phyloP scores from a whole-genome alignment of 1,139 yeast genomes.

The Blastobotrys proliferans region DNA sequence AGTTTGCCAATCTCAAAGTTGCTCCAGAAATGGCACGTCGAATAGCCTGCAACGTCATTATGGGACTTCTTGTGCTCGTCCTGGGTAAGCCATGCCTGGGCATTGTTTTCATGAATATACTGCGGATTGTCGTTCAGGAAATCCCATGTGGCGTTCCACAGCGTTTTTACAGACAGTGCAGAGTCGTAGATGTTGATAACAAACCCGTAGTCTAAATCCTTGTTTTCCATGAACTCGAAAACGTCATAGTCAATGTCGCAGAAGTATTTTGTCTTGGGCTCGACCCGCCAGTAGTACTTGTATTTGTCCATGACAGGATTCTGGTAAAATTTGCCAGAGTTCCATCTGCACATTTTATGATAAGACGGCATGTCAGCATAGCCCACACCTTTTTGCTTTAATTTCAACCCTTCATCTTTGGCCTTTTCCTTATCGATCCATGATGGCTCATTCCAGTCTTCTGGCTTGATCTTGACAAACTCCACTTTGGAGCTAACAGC shows the following conservation, averaged over 20 bases:
- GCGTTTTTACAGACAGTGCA: conserved; percentile 53
- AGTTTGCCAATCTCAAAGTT: conserved; percentile 77
- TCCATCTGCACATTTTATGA: conserved; percentile 77
- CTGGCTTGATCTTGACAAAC: conserved; percentile 50
- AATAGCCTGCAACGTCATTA: conserved; percentile 57
- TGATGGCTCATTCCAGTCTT: conserved; percentile 63
- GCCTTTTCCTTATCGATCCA: conserved; percentile 44
- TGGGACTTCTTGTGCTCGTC: conserved; percentile 41
- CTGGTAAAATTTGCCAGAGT: conserved; percentile 59
- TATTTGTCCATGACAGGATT: conserved; percentile 55
- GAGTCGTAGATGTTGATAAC: conserved; percentile 65
- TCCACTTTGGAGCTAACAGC: conserved; percentile 50
- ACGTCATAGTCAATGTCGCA: conserved; percentile 71
- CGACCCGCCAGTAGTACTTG: conserved; percentile 74
- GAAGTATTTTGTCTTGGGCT: conserved; percentile 67
- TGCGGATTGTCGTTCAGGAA: conserved; percentile 56
- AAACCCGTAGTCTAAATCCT: conserved; percentile 65
- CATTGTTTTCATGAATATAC: conserved; percentile 60
- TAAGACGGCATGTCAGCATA: conserved; percentile 63
- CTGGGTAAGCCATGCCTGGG: conserved; percentile 72
- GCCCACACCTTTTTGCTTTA: conserved; percentile 48
- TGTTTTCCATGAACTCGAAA: conserved; percentile 65
- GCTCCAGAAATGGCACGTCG: conserved; percentile 87
- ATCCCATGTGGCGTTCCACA: conserved; percentile 67
- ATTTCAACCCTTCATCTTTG: conserved; percentile 40